phyloP scores from a whole-genome alignment of 2,329 filamentous ascomycete genomes.

The Periconia macrospinosa region DNA sequence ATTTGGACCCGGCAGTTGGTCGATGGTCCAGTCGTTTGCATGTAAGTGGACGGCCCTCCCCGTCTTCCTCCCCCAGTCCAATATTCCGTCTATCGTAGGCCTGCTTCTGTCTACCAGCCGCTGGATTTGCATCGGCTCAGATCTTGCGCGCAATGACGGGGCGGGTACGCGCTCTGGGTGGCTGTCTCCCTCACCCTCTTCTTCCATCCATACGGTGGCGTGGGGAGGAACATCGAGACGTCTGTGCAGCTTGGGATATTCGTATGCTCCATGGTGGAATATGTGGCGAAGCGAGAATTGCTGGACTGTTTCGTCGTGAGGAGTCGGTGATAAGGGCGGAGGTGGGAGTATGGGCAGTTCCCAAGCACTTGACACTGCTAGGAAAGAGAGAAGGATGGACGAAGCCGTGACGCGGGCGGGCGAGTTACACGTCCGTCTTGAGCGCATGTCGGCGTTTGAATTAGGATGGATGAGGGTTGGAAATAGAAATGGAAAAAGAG shows the following conservation, averaged over 20 bases:
- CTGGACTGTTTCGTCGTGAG: conserved; percentile 20
- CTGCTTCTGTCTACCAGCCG: conserved; percentile 78
- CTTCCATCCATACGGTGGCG: conserved; percentile 66
- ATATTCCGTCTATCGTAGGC: conserved; percentile 74
- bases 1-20: conserved; percentile 77
- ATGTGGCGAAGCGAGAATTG: conserved; percentile 72
- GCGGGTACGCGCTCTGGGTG: conserved; percentile 45
- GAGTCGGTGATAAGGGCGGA: conserved; percentile 23
- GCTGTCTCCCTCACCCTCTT: conserved; percentile 50
- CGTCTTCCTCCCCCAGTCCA: conserved; percentile 70
- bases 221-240: conserved; percentile 70
- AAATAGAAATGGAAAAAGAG: background rate
- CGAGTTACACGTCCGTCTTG: conserved; percentile 49
- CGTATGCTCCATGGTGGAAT: conserved; percentile 84
- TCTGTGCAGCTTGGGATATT: conserved; percentile 75
- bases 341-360: conserved; percentile 32
- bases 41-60: conserved; percentile 70
- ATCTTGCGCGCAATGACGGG: conserved; percentile 57
- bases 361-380: conserved; percentile 57
- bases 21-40: conserved; percentile 78
- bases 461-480: background rate
- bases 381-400: conserved; percentile 66
- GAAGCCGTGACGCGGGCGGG: conserved; percentile 65
- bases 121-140: conserved; percentile 71
- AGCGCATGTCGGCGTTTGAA: conserved; percentile 25